These are phyloP conservation scores for Hyphochytrium catenoides DNA, from an alignment of 352 stramenopile species.

Conservation along the genomic window DNA sequence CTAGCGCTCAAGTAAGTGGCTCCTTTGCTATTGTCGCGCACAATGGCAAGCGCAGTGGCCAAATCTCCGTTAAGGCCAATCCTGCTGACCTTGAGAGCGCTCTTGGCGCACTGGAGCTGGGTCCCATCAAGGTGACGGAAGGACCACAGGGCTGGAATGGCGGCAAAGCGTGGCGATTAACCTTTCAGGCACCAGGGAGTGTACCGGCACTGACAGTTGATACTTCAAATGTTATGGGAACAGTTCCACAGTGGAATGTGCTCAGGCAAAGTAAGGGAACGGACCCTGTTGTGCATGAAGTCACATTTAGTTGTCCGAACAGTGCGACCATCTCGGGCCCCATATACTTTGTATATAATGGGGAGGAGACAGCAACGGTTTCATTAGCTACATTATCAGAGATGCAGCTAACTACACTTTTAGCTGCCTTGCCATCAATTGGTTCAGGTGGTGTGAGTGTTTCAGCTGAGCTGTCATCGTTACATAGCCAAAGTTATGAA, in stretches of 20 bases:
- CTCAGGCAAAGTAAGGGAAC: conserved; percentile 4
- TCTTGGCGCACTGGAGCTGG: conserved; percentile 8
- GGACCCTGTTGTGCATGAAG: conserved; percentile 1
- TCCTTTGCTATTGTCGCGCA: too few species aligned
- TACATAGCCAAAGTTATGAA: conserved; percentile 7
- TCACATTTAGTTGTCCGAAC: too few species aligned
- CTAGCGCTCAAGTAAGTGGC: too few species aligned
- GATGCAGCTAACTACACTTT: conserved; percentile 4
- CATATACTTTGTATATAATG: conserved; percentile 8
- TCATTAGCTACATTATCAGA: conserved; percentile 3
- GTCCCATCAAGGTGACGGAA: conserved; percentile 11
- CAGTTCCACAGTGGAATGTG: background rate
- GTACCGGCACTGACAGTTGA: conserved; percentile 7
- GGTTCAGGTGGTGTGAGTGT: background rate
- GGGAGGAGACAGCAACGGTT: conserved; percentile 2
- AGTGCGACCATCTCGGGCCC: conserved; percentile 4
- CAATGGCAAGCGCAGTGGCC: too few species aligned
- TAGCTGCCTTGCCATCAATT: conserved; percentile 2
- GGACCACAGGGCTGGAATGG: conserved; percentile 10
- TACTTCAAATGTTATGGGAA: conserved; percentile 1
- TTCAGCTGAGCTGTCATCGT: conserved; percentile 7
- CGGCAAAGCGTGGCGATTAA: conserved; percentile 13
- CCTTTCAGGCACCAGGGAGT: conserved; percentile 14
- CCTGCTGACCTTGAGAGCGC: conserved; percentile 3
- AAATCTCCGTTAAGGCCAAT: conserved; percentile 7